Evolutionary conservation across 257 asterid genomes (phyloP), one percentile per base, ranked within the genome.

Genomic region (Solanum infundibuliforme): DNA sequence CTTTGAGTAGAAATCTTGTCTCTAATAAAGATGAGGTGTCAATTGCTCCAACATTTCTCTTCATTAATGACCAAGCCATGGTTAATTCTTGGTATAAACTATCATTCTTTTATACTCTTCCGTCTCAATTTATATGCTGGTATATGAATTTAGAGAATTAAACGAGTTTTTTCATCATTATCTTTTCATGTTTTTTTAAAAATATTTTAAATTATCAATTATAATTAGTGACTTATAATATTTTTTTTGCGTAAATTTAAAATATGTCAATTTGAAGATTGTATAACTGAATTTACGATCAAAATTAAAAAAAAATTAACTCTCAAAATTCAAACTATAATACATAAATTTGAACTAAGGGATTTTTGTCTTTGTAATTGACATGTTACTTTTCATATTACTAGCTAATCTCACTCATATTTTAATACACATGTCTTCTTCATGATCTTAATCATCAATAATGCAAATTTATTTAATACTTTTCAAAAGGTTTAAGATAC

Each of bases 21-120:
- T 23, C 83, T 12, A 76, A n/a, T 76, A 48, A 76, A n/a, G 83
- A 76, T n/a, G 83, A 31, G 2, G 21, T n/a, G 4, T 76, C 83
- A n/a, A 7, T 76, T 39, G 83, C 34, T 76, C 83, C 83, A 12
- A 76, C 83, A 76, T 76, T 76, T 76, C 83, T 76, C 34, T 39
- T 84, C 5, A 5, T 60, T 18, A 84, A 62, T 60, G 87, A 84
- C 58, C 46, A 84, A 60, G 76, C 73, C 23, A 55, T 84, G 27
- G 87, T 84, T 84, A 34, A 34, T 84, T 34, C 87, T 39, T 84
- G 87, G 87, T 84, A 84, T 23, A 10, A 16, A 3, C 13, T 10
- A 8, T 4, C 11, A 60, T 23, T 60, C 29, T 60, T 4, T 60
- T 60, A 23, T 60, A 60, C 12, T 23, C 29, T 2, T 60, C 3